phyloP scores from a whole-genome alignment of 305 asterid species.

The Fraxinus sp. region DNA sequence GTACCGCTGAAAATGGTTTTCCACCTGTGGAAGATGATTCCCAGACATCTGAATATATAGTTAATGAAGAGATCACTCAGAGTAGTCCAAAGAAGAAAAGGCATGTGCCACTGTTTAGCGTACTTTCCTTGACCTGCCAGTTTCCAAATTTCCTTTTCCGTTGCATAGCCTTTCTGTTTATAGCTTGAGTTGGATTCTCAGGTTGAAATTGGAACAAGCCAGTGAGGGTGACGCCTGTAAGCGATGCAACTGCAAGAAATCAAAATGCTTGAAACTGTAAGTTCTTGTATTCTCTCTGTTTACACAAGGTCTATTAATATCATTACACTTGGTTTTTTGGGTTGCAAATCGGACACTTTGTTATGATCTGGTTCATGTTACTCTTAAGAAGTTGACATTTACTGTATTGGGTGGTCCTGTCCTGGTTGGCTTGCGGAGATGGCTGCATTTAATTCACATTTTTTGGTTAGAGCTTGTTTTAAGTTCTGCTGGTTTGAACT shows the following conservation, averaged over 20 bases:
- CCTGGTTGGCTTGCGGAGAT: neutral
- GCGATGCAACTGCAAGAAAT: conserved; percentile 93
- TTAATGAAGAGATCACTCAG: conserved; percentile 55
- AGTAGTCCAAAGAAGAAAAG: conserved; percentile 85
- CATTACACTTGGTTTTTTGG: neutral
- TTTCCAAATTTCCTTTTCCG: neutral
- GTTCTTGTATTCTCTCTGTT: conserved; percentile 24
- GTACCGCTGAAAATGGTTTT: conserved; percentile 34
- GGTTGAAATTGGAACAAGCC: conserved; percentile 53
- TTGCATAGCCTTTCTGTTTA: conserved; percentile 6
- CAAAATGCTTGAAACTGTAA: conserved; percentile 95
- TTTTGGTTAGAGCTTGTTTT: neutral
- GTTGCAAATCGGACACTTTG: neutral
- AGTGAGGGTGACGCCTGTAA: conserved; percentile 67
- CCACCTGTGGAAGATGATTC: conserved; percentile 44
- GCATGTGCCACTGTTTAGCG: conserved; percentile 31
- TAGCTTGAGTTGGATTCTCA: conserved; percentile 34
- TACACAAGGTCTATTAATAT: neutral
- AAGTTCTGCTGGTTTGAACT: neutral
- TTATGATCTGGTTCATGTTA: neutral
- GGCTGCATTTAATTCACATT: neutral
- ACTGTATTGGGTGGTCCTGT: neutral
- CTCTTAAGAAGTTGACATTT: neutral
- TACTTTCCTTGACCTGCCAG: neutral
- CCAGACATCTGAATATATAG: conserved; percentile 36